phyloP scores from a whole-genome alignment of 768 basidiomycete species.

The Rhizopogon rudus region DNA sequence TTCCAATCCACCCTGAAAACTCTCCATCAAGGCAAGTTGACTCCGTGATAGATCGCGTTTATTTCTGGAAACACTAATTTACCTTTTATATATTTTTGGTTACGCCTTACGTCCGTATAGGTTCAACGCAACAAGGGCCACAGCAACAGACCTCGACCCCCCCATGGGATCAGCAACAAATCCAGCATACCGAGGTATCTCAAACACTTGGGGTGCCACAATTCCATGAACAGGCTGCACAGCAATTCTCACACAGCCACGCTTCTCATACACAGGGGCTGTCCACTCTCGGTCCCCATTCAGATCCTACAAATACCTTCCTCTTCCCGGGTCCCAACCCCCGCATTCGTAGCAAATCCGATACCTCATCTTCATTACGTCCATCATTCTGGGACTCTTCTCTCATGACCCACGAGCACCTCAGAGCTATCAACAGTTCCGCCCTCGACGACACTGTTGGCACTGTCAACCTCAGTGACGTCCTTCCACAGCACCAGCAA shows the following conservation, averaged over 20 bases:
- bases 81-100: slow-evolving; percentile 16
- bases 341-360: slow-evolving; percentile 56
- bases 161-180: slow-evolving; percentile 32
- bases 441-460: slow-evolving; percentile 33
- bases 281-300: slow-evolving; percentile 27
- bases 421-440: slow-evolving; percentile 28
- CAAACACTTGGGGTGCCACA: slow-evolving; percentile 25
- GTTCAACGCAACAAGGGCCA: slow-evolving; percentile 25
- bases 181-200: slow-evolving; percentile 28
- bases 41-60: slow-evolving; percentile 23
- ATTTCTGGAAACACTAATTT: slow-evolving; percentile 28
- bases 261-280: slow-evolving; percentile 29
- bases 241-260: slow-evolving; percentile 31
- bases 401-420: slow-evolving; percentile 32
- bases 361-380: slow-evolving; percentile 45
- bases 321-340: slow-evolving; percentile 33
- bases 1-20: slow-evolving; percentile 49
- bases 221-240: slow-evolving; percentile 24
- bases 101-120: slow-evolving; percentile 25
- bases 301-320: slow-evolving; percentile 34
- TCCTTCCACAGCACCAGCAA: slow-evolving; percentile 24
- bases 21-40: slow-evolving; percentile 48
- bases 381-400: slow-evolving; percentile 47
- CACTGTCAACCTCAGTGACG: slow-evolving; percentile 25
- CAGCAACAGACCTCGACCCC: slow-evolving; percentile 30